Evolutionary conservation across 1,284 basidiomycete genomes (phyloP).

Genomic region (Coniophora puteana): DNA sequence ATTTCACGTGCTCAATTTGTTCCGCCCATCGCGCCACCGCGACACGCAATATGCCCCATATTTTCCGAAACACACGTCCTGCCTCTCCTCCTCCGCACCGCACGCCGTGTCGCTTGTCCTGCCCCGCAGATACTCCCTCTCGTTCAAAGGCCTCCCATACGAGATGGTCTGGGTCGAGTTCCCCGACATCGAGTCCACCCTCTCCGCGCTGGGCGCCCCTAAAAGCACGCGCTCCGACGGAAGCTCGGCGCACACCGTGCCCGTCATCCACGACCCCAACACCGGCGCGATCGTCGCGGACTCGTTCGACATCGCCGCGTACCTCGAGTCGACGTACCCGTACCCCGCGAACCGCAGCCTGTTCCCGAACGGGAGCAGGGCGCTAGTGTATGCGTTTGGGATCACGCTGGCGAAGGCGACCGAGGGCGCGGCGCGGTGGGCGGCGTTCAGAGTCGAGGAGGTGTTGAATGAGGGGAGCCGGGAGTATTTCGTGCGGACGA

Average conservation of each 20-base stretch:
- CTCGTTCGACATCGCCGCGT: constrained; percentile 36
- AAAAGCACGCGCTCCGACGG: constrained; percentile 15
- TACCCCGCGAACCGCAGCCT: constrained; percentile 34
- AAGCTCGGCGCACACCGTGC: constrained; percentile 25
- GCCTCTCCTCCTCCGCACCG: no score
- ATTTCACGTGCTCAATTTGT: no score
- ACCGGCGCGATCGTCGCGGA: constrained; percentile 31
- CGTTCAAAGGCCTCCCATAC: constrained; percentile 29
- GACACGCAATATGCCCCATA: no score
- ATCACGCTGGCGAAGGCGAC: constrained; percentile 8
- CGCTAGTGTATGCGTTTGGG: constrained; percentile 28
- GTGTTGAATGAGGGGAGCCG: constrained; percentile 20
- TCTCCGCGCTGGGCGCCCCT: constrained; percentile 24
- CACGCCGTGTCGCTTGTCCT: no score
- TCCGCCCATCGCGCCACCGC: no score
- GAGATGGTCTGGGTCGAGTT: constrained; percentile 26
- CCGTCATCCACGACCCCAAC: constrained; percentile 28
- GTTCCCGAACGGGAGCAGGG: constrained; percentile 30
- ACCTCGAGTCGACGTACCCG: constrained; percentile 42
- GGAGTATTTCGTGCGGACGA: constrained; percentile 11
- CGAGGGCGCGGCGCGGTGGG: constrained; percentile 6
- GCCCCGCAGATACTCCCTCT: constrained; percentile 20
- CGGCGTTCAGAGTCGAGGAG: constrained; percentile 11
- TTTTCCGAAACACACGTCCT: no score
- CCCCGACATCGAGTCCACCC: constrained; percentile 23